Conservation (phyloP, 2,329 filamentous ascomycete genomes). For the Aspergillus tamarii region DNA sequence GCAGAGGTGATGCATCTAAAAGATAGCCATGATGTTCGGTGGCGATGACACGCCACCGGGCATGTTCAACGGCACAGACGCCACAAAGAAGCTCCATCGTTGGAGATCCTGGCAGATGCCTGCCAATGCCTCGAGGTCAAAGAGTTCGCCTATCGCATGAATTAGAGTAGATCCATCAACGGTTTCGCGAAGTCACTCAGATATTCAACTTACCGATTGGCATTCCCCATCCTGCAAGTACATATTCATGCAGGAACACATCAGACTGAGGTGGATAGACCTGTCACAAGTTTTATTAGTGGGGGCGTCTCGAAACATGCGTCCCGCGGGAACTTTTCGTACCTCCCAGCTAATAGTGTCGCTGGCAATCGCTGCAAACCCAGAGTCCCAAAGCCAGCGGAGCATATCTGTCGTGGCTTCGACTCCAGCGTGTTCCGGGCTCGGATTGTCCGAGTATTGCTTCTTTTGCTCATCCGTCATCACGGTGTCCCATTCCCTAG, state of each 20-base stretch:
- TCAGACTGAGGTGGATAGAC: slow-evolving; percentile 48
- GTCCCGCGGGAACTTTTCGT: slow-evolving; percentile 19
- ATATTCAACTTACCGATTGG: slow-evolving; percentile 44
- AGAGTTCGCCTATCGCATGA: slow-evolving; percentile 45
- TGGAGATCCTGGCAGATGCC: slow-evolving; percentile 39
- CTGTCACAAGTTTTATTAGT: slow-evolving; percentile 27
- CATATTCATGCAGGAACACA: slow-evolving; percentile 51
- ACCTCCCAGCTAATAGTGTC: slow-evolving; percentile 61
- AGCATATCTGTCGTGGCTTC: slow-evolving; percentile 55
- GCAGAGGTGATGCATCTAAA: slow-evolving; percentile 30
- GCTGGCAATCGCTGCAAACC: slow-evolving; percentile 61
- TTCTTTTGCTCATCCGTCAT: slow-evolving; percentile 39
- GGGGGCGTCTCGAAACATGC: neutral
- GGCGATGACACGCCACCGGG: slow-evolving; percentile 52
- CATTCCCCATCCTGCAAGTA: slow-evolving; percentile 57
- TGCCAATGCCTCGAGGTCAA: slow-evolving; percentile 50
- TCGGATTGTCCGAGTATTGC: slow-evolving; percentile 39
- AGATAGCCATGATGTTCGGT: slow-evolving; percentile 51
- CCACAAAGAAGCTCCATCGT: slow-evolving; percentile 56
- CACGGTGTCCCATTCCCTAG: slow-evolving; percentile 44
- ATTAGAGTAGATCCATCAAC: slow-evolving; percentile 8
- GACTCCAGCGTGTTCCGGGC: slow-evolving; percentile 52
- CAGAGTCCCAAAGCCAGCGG: slow-evolving; percentile 62
- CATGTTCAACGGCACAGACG: slow-evolving; percentile 54
- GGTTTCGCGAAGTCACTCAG: neutral